Evolutionary conservation across 805 yeast species (phyloP).

Genomic region (Lipomyces kockii): DNA sequence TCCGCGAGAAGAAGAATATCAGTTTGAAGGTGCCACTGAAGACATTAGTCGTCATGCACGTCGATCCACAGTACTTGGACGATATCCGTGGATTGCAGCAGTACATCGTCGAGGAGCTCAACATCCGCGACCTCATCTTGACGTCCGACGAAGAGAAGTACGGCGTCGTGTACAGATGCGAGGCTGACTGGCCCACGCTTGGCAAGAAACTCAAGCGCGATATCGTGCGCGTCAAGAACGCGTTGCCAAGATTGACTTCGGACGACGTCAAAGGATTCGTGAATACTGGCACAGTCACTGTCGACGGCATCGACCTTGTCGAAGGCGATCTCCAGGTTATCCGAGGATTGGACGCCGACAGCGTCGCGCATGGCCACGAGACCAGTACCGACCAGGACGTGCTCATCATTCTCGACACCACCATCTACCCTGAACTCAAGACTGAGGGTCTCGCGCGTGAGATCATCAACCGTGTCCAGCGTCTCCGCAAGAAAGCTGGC

Average conservation of each 20-base stretch:
- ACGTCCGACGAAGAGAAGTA: constrained; percentile 90
- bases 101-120: constrained; percentile 88
- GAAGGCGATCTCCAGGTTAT: constrained; percentile 88
- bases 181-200: constrained; percentile 98
- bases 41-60: constrained; percentile 81
- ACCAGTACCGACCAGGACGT: constrained; percentile 88
- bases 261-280: constrained; percentile 80
- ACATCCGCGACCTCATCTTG: constrained; percentile 83
- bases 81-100: constrained; percentile 78
- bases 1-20: constrained; percentile 93
- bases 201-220: constrained; percentile 97
- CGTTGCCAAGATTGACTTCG: constrained; percentile 79
- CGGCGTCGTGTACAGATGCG: constrained; percentile 89
- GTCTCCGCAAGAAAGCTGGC: constrained; percentile 95
- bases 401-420: constrained; percentile 84
- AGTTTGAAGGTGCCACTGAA: constrained; percentile 95
- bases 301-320: constrained; percentile 86
- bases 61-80: constrained; percentile 70
- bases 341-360: constrained; percentile 72
- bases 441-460: constrained; percentile 97
- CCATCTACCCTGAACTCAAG: constrained; percentile 82
- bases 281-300: constrained; percentile 72
- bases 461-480: constrained; percentile 93
- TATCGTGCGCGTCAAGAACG: constrained; percentile 91
- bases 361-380: constrained; percentile 73